Evolutionary conservation across 306 rosid genomes (phyloP), one percentile per base, ranked within the genome.

Genomic region (Astragalus glycyphyllos): DNA sequence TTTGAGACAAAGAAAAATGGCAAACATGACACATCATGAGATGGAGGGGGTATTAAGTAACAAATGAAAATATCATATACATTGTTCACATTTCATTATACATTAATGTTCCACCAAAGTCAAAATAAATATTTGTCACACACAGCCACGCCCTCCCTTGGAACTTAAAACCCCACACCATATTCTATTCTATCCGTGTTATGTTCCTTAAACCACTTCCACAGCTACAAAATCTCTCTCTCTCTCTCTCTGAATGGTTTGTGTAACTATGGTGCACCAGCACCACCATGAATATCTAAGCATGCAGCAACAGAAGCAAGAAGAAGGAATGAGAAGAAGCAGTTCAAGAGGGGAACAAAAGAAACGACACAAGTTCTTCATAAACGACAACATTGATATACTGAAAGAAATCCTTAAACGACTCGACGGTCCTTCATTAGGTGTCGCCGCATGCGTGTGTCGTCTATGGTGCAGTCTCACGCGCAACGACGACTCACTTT

Each of bases 361-460:
- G 49, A 84, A 85, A 76, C 75, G 79, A 13, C 83, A n/a, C 37
- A 79, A 70, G 81, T 91, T 91, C 70, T 76, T 61, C 81, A 86
- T 95, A 77, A 95, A 95, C 84, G 97, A 95, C 90, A 84, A 95
- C 88, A 45, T 87, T 29, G 98, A 94, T 78, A 84, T 94, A 62
- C 96, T 94, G 35, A 48, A 83, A 8, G 98, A 94, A 73, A 72
- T 90, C 77, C 95, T 94, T 9, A 89, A 87, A 74, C 89, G 96
- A 29, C 96, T 94, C 16, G 98, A 90, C 82, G 98, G 96, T 2
- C 85, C 90, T 1, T 90, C 98, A 11, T 84, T 94, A 11, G 96
- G 96, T 4, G 87, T 84, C 45, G 89, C 98, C 4, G 83, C 98
- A 4, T 90, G 96, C 72, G 97, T 90, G 60, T 93, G 98, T 73